Base-by-base conservation (phyloP, 306 rosid genomes). In the Hippophae tibetana region DNA sequence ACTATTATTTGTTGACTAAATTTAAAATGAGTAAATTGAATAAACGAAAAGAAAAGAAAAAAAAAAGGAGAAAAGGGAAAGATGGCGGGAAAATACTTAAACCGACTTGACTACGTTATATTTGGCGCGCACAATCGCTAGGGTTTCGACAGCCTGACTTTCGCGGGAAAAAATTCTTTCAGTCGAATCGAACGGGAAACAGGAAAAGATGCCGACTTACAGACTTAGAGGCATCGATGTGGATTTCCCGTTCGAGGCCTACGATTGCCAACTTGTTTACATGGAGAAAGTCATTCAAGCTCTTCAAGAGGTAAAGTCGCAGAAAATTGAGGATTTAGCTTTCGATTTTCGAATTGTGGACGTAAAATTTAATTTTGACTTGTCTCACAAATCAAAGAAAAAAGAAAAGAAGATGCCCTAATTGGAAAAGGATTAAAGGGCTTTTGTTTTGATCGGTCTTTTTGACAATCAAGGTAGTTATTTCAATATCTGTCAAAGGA, bases 251-350 rank as follows among this genome's bases (percentile, higher is more conserved):
- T 90, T 66, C 8, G 89, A 81, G 71, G 95, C 98, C 31, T 87
- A 90, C 80, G 96, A 87, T 67, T 85, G 92, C 65, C 98, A 90
- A 73, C 71, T 90, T 57, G 84, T 87, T 62, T 87, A 87, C 81
- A 90, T 90, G 98, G 98, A 90, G 25, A 90, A 87, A 74, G 96
- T 90, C 74, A 76, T 87, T 9, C 95, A 85, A 60, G 79, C 98
- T 58, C 92, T 90, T 58, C 95, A 90, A 71, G 70, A 78, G 75
- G 98, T 87, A 82, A 68, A 73, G 65, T 52, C 53, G 12, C 8
- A 49, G 7, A 12, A 49, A 12, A 49, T 12, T 13, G 6, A 49
- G n/a, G 53, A 12, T 49, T 12, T 13, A 2, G 2, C 14, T 49
- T 23, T 6, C 38, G 5, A 31, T 31, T 31, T 31, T 31, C 38